Base-by-base conservation (phyloP, 805 yeast species). In the Candida incommunis region DNA sequence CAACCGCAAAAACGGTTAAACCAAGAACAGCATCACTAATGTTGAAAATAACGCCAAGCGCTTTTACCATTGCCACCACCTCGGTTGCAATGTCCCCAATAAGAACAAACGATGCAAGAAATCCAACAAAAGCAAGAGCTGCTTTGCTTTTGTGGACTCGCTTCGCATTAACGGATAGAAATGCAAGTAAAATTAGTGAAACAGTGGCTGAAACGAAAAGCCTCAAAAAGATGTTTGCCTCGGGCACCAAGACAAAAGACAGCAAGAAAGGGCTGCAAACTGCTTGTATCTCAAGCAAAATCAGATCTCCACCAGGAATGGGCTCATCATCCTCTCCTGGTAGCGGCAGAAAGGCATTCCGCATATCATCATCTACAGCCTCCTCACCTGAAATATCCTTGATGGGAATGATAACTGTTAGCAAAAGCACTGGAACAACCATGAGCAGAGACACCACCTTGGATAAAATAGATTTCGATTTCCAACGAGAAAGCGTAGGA, bases 1-100 rank as follows among this genome's bases (percentile, higher is more conserved):
- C 97, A 40, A 90, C 64, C 0, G 97, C 95, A 60, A 90, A 82
- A 0, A 90, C 70, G 0, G 97, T 90, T 9, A 87, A 64, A 0
- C 98, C 98, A 22, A 90, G 63, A 11, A 88, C 71, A 2, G 87
- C 86, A 48, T 85, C 92, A 7, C 86, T 75, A 4, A 90, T 62
- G 23, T 74, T 59, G 43, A 75, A 73, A 0, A 78, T 66, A 1
- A 74, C 65, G 0, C 88, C 80, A 46, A 83, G 58, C 20, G 79
- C 67, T 44, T 78, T 74, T 41, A 90, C 61, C 1, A 80, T 66
- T 2, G 70, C 69, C 35, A 90, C 81, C 13, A 87, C 75, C 50
- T 80, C 83, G 2, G 75, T 71, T 1, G 94, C 90, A 35, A 82
- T 70, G 1, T 71, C 53, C 0, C 92, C 70, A 11, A 88, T 80